Evolutionary conservation across 2,329 filamentous ascomycete genomes (phyloP).

Genomic region (Venturia carpophila): DNA sequence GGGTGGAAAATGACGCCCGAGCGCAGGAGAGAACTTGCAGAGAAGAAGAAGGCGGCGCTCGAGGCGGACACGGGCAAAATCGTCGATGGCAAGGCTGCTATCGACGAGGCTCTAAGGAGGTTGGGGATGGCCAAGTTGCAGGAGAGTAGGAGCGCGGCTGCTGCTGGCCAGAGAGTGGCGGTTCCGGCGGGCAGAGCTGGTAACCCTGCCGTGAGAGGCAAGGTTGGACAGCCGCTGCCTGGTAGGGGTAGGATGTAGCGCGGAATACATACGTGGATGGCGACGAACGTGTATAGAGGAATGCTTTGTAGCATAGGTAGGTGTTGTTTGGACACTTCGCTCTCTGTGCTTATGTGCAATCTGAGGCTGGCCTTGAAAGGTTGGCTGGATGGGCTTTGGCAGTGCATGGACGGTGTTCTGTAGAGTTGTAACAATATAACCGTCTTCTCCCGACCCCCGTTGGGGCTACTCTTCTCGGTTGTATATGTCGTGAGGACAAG

Average conservation of each 20-base stretch:
- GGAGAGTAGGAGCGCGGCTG: not conserved
- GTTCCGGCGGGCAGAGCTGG: slow-evolving; percentile 5
- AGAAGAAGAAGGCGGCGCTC: slow-evolving; percentile 41
- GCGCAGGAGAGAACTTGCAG: slow-evolving; percentile 43
- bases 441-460: not conserved
- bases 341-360: not conserved
- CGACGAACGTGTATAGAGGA: not conserved
- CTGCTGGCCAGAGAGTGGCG: not conserved
- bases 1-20: slow-evolving; percentile 73
- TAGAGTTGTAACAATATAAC: slow-evolving; percentile 2
- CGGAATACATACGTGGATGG: not conserved
- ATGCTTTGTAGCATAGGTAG: slow-evolving; percentile 1
- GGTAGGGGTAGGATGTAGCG: not conserved
- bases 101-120: slow-evolving; percentile 23
- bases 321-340: slow-evolving; percentile 5
- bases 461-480: not conserved
- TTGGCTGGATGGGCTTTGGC: not conserved
- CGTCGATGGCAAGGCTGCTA: slow-evolving; percentile 44
- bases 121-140: slow-evolving; percentile 13
- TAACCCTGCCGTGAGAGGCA: slow-evolving; percentile 3
- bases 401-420: not conserved
- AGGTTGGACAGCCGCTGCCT: not conserved
- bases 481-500: no score
- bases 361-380: not conserved
- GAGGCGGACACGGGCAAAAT: slow-evolving; percentile 47